Base-by-base conservation (phyloP, 148 eudicot species). In the Fagopyrum homotropicum region DNA sequence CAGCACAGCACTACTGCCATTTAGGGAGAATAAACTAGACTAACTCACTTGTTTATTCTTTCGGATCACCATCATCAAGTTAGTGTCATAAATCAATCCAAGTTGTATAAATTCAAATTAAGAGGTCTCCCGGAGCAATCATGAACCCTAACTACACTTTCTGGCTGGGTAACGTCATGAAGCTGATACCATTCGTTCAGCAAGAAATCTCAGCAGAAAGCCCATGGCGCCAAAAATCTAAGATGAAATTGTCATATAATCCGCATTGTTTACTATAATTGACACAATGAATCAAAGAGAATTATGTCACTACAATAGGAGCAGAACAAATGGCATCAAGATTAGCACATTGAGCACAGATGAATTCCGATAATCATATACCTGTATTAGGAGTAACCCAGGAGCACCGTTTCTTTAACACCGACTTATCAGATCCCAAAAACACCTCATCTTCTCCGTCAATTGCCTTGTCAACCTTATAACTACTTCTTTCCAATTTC, bases 331-430 rank as follows among this genome's bases (percentile, higher is more conserved):
- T 49, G 52, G 10, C 52, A 49, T 14, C 40, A 35, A 35, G 40
- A 35, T 35, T 35, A 49, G 59, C 59, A 55, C 6, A 19, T 48
- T 44, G 16, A 22, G 69, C 16, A 9, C 22, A 12, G 22, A 47
- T 19, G 35, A 17, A 19, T 17, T 57, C 22, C 2, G 7, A 66
- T 5, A 57, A 69, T 64, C 12, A 80, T 88, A 93, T 40, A 66
- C 97, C 98, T 68, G 97, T 88, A 76, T 85, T 88, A 45, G 97
- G 80, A 1, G 95, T 93, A 71, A 93, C 93, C 98, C 97, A 93
- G 79, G 90, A 86, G 87, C 98, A 93, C 78, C 98, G 81, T 79
- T 84, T 91, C 90, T 85, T 88, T 16, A 80, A 19, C 73, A 71
- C 64, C 1, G 75, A 77, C 43, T 77, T 82, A 79, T 90, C 96